Evolutionary conservation across 257 asterid genomes (phyloP), one percentile per base, ranked within the genome.

Genomic region (Jacaranda copaia): DNA sequence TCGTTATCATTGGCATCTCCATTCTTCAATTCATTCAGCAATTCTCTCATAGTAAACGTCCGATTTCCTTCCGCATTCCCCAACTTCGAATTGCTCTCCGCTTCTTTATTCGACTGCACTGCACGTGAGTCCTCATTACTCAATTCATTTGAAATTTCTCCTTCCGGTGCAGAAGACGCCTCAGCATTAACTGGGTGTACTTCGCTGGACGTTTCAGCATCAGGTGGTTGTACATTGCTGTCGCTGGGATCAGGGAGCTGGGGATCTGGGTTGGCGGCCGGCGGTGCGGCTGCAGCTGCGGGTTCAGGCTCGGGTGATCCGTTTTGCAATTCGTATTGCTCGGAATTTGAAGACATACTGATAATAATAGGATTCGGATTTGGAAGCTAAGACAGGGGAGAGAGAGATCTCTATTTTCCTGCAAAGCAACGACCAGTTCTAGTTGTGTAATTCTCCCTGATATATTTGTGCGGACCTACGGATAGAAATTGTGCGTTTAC

Each of bases 31-130:
- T 93, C 97, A 81, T 85, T 87, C 85, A 96, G 85, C 85, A 96
- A 85, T 80, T 96, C 99, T 74, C 98, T 85, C 99, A 96, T 93
- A 49, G 98, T 96, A 76, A 96, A 96, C 42, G 97, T 89, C 77
- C 93, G 87, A 84, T 80, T 91, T 39, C 94, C 98, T 73, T 91
- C 92, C 61, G 77, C 86, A 13, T 81, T 81, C 43, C 67, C 75
- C 65, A 85, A 81, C 86, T 85, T 86, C 73, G 89, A 78, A 59
- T 78, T 82, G 60, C 79, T 68, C 77, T 42, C 83, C 63, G 58
- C 73, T 59, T 63, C 89, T 69, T 73, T 80, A 56, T 64, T 57
- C 74, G 85, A 66, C 75, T 79, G 83, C 75, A 72, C 78, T 4
- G 70, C 79, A 14, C 73, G 75, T 46, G 81, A 43, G 59, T 78